Percentiles rank a stretch among this genome's conserved stretches.
Conservation (phyloP, 495 filamentous ascomycete genomes). For the Copromyces sp. region DNA sequence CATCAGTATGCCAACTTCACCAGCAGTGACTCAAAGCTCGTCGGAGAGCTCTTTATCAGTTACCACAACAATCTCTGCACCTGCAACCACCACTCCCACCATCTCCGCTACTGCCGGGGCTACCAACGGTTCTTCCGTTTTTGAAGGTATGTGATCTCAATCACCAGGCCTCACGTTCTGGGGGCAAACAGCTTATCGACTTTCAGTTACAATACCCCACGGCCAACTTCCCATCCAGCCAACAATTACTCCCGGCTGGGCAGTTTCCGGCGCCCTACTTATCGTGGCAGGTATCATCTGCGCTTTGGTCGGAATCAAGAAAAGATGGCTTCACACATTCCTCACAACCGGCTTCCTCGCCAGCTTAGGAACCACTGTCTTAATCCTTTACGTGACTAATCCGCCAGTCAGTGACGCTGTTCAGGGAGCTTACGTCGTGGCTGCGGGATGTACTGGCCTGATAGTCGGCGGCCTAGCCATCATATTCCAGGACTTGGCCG, state of each 20-base stretch:
- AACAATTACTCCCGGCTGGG: constrained; percentile 66
- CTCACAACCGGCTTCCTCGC: constrained; percentile 67
- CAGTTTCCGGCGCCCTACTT: constrained; percentile 67
- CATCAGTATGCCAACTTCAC: background rate
- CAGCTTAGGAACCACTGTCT: constrained; percentile 63
- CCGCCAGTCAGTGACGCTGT: constrained; percentile 65
- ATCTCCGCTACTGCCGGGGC: background rate
- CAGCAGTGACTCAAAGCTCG: background rate
- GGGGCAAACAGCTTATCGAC: background rate
- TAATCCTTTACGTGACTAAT: constrained; percentile 86
- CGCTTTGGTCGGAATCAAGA: constrained; percentile 73
- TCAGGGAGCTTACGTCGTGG: constrained; percentile 84
- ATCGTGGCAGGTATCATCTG: constrained; percentile 58
- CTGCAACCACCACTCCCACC: background rate
- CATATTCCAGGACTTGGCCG: constrained; percentile 76
- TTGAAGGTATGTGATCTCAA: background rate
- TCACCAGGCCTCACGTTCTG: background rate
- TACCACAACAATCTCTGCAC: background rate
- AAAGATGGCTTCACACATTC: constrained; percentile 73
- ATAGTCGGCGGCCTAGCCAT: constrained; percentile 68
- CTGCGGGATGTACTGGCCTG: constrained; percentile 61
- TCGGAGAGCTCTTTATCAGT: background rate
- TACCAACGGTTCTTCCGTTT: background rate
- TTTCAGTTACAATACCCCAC: constrained; percentile 27
- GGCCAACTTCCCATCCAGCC: constrained; percentile 62